phyloP scores from a whole-genome alignment of 2,329 filamentous ascomycete genomes.

The Dactylellina leptospora region DNA sequence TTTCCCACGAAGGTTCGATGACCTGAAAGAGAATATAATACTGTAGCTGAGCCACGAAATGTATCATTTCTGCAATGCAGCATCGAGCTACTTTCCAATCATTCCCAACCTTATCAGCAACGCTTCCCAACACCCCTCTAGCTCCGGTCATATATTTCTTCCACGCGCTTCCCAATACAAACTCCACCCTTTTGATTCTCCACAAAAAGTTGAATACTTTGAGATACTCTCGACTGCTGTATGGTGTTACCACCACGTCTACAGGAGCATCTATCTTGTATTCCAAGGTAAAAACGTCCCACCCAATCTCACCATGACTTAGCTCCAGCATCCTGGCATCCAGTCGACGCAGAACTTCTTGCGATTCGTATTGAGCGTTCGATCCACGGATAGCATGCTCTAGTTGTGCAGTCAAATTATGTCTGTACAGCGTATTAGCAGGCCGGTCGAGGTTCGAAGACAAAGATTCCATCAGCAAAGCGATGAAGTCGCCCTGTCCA shows the following conservation, averaged over 20 bases:
- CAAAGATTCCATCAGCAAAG: conserved; percentile 93
- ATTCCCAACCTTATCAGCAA: conserved; percentile 74
- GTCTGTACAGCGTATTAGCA: conserved; percentile 94
- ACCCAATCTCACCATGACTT: conserved; percentile 94
- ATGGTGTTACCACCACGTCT: conserved; percentile 95
- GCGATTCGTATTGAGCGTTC: conserved; percentile 93
- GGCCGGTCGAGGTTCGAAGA: conserved; percentile 91
- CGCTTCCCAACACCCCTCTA: conserved; percentile 83
- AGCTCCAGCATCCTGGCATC: conserved; percentile 99
- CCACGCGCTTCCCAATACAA: conserved; percentile 89
- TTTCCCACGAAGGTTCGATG: conserved; percentile 94
- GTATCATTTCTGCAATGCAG: conserved; percentile 94
- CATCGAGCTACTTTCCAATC: conserved; percentile 93
- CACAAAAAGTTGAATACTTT: conserved; percentile 99
- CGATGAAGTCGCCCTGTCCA: conserved; percentile 96
- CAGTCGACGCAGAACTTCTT: conserved; percentile 87
- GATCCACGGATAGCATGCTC: conserved; percentile 97
- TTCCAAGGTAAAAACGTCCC: conserved; percentile 98
- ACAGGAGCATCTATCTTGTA: conserved; percentile 98
- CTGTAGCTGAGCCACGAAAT: conserved; percentile 95
- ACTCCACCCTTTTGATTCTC: conserved; percentile 97
- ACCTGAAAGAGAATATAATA: conserved; percentile 99
- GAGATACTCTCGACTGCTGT: conserved; percentile 93
- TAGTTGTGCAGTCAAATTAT: conserved; percentile 95
- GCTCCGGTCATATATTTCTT: conserved; percentile 94